These are phyloP conservation scores for Diaporthe sp. DNA, from an alignment of 2,329 filamentous ascomycete species.

Conservation along the genomic window DNA sequence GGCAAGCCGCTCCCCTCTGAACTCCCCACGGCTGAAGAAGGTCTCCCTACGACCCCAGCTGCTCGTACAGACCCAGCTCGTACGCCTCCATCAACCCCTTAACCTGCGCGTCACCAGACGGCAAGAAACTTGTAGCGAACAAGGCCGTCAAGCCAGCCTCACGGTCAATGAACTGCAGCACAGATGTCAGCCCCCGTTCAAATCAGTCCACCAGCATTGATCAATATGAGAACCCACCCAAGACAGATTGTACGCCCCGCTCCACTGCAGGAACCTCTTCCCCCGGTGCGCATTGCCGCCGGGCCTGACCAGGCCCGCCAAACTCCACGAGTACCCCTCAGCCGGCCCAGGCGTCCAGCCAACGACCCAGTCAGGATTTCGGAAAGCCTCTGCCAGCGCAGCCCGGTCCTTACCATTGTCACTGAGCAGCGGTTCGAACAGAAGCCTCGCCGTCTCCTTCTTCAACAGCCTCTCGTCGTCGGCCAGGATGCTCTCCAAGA, in stretches of 20 bases:
- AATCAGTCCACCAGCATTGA: neutral
- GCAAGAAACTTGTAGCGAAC: slow-evolving; percentile 51
- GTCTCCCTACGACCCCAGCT: neutral
- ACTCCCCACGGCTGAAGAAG: neutral
- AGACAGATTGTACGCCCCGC: slow-evolving; percentile 54
- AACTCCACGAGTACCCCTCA: slow-evolving; percentile 45
- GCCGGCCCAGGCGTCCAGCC: slow-evolving; percentile 23
- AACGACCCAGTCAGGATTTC: neutral
- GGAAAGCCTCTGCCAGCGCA: neutral
- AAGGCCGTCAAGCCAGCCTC: slow-evolving; percentile 51
- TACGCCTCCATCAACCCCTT: slow-evolving; percentile 6
- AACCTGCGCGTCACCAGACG: slow-evolving; percentile 33
- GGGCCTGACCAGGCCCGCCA: slow-evolving; percentile 3
- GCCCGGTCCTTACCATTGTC: neutral
- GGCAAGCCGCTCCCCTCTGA: neutral
- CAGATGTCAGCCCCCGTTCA: neutral
- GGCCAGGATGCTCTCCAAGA: slow-evolving; percentile 48
- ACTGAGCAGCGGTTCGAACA: neutral
- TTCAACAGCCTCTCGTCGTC: slow-evolving; percentile 22
- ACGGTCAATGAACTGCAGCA: slow-evolving; percentile 44
- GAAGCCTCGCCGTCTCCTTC: neutral
- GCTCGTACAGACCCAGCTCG: slow-evolving; percentile 3
- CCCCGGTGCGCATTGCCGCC: slow-evolving; percentile 47
- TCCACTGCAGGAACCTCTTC: slow-evolving; percentile 55
- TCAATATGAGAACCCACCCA: slow-evolving; percentile 49